phyloP scores from a whole-genome alignment of 371 early-diverging fungal species.

The Mortierella sp. region DNA sequence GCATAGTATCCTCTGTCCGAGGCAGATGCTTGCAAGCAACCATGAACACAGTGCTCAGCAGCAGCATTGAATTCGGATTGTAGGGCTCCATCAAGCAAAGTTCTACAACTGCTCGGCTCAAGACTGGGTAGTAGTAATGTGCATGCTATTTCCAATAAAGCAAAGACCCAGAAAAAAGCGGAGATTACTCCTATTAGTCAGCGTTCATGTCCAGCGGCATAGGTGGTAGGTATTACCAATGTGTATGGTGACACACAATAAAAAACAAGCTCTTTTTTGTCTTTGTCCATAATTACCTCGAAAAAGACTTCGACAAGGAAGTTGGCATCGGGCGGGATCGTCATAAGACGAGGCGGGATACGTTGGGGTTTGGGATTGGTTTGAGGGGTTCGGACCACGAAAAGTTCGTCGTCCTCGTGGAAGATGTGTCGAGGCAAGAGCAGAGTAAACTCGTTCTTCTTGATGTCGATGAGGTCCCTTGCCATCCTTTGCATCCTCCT shows the following conservation, averaged over 20 bases:
- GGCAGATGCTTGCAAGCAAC: slow-evolving; percentile 48
- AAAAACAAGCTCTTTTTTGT: background rate
- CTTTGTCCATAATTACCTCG: slow-evolving; percentile 20
- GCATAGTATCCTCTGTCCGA: slow-evolving; percentile 26
- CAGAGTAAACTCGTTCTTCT: slow-evolving; percentile 20
- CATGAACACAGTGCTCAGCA: slow-evolving; percentile 50
- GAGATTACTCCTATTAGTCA: slow-evolving; percentile 2
- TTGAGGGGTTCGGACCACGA: slow-evolving; percentile 9
- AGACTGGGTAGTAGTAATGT: slow-evolving; percentile 34
- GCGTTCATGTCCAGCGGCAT: background rate
- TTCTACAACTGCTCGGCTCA: slow-evolving; percentile 36
- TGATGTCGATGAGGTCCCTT: slow-evolving; percentile 30
- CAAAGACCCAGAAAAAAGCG: background rate
- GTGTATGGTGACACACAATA: background rate
- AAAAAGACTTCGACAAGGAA: slow-evolving; percentile 44
- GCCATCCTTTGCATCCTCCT: slow-evolving; percentile 31
- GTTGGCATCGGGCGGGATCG: slow-evolving; percentile 43
- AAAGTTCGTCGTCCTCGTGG: slow-evolving; percentile 43
- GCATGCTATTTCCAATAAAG: slow-evolving; percentile 24
- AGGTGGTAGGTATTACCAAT: background rate
- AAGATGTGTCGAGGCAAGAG: slow-evolving; percentile 37
- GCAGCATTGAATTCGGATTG: slow-evolving; percentile 26
- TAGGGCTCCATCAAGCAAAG: slow-evolving; percentile 42
- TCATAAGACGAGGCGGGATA: slow-evolving; percentile 30
- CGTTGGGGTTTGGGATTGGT: slow-evolving; percentile 3